A percentile compares a stretch with the other conserved stretches of the same genome.
Evolutionary conservation across 2,329 filamentous ascomycete genomes (phyloP).

Genomic region (Ciborinia camelliae): DNA sequence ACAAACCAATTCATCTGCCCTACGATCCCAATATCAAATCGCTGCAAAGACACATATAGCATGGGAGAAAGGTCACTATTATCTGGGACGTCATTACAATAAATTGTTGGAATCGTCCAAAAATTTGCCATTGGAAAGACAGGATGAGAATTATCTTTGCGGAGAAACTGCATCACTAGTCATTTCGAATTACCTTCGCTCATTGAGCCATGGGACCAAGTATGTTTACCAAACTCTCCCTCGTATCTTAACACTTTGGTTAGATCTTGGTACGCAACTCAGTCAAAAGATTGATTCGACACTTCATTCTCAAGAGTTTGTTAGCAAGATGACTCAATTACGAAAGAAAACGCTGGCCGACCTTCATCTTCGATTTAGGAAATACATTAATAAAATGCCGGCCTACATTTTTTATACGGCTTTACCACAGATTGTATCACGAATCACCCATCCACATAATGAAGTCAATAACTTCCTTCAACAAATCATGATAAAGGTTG

Average conservation of each 20-base stretch:
- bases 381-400: constrained; percentile 70
- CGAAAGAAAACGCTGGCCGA: constrained; percentile 64
- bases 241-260: constrained; percentile 87
- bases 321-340: constrained; percentile 51
- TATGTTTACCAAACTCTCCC: constrained; percentile 95
- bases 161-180: constrained; percentile 86
- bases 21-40: constrained; percentile 78
- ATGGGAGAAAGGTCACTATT: constrained; percentile 98
- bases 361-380: constrained; percentile 72
- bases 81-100: constrained; percentile 94
- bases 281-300: constrained; percentile 55
- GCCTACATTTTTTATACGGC: constrained; percentile 78
- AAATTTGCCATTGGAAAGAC: constrained; percentile 68
- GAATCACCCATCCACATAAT: constrained; percentile 81
- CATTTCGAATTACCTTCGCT: constrained; percentile 89
- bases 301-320: constrained; percentile 45
- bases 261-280: constrained; percentile 79
- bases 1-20: constrained; percentile 78
- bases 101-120: constrained; percentile 91
- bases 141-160: constrained; percentile 70
- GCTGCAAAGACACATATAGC: constrained; percentile 66
- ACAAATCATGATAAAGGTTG: constrained; percentile 81
- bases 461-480: constrained; percentile 75
- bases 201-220: constrained; percentile 84
- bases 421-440: constrained; percentile 90